Evolutionary conservation across 306 rosid genomes (phyloP).

Genomic region (Spatholobus suberectus): DNA sequence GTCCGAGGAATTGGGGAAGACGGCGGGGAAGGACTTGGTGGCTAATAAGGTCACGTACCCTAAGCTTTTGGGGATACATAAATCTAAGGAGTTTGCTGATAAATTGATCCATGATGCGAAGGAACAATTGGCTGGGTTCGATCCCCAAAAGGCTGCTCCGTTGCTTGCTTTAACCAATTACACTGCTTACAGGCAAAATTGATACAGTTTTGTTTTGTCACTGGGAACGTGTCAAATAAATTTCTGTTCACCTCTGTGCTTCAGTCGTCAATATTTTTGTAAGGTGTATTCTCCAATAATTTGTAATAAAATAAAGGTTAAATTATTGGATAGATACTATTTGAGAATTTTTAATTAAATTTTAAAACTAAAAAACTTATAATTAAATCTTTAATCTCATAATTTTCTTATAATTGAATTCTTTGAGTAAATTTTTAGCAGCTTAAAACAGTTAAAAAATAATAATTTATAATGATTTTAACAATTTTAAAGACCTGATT

Average conservation of each 20-base stretch:
- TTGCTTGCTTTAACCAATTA: constrained; percentile 70
- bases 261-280: neutral
- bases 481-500: no score
- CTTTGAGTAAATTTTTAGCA: no score
- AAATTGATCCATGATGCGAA: constrained; percentile 61
- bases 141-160: constrained; percentile 61
- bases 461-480: no score
- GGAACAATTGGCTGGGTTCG: constrained; percentile 60
- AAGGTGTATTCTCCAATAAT: neutral
- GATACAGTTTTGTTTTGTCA: neutral
- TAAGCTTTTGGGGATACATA: constrained; percentile 68
- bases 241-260: neutral
- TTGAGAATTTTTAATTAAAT: no score
- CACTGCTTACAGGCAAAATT: constrained; percentile 70
- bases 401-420: no score
- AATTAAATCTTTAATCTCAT: no score
- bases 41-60: constrained; percentile 84
- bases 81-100: constrained; percentile 69
- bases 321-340: no score
- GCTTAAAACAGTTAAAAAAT: no score
- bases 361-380: no score
- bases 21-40: constrained; percentile 83
- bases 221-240: neutral
- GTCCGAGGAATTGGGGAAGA: constrained; percentile 76
- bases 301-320: no score